Evolutionary conservation across 345 rosid genomes (phyloP).

Genomic region (Boechera divaricarpa): DNA sequence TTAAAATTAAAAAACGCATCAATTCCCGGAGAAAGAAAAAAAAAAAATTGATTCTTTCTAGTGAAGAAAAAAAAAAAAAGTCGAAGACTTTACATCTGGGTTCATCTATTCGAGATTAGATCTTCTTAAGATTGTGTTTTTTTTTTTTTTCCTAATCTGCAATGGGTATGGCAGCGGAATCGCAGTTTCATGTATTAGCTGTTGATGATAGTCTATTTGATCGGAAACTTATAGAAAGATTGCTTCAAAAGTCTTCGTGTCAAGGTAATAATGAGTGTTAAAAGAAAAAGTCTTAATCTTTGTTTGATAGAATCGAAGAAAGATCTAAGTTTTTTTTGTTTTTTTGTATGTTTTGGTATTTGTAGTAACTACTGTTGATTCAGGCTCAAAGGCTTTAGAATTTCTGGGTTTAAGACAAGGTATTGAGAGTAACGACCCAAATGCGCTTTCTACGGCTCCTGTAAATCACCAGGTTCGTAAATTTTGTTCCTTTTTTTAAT

Average conservation of each 20-base stretch:
- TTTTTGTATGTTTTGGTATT: slow-evolving; percentile 26
- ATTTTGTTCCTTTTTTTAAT: slow-evolving; percentile 4
- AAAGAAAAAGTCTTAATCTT: not conserved
- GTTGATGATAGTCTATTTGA: slow-evolving; percentile 90
- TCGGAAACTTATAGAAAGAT: slow-evolving; percentile 83
- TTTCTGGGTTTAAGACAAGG: slow-evolving; percentile 59
- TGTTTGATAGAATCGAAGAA: not conserved
- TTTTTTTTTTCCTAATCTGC: not conserved
- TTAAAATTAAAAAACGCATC: not conserved
- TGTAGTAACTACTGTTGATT: slow-evolving; percentile 88
- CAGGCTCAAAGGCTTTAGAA: slow-evolving; percentile 89
- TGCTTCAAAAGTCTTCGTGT: slow-evolving; percentile 89
- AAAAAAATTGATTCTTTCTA: slow-evolving; percentile 1
- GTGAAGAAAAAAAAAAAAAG: slow-evolving; percentile 27
- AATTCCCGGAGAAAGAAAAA: not conserved
- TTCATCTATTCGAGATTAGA: slow-evolving; percentile 30
- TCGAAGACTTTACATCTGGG: slow-evolving; percentile 40
- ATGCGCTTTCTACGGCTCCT: slow-evolving; percentile 45
- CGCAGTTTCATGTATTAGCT: slow-evolving; percentile 87
- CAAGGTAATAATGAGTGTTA: slow-evolving; percentile 57
- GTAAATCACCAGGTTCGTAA: slow-evolving; percentile 35
- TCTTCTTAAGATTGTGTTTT: not conserved
- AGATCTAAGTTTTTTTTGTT: slow-evolving; percentile 29
- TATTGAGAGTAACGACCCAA: slow-evolving; percentile 29
- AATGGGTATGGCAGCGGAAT: slow-evolving; percentile 69